phyloP scores from a whole-genome alignment of 129 eudicot species.

The Rutidosis leptorrhynchoides region DNA sequence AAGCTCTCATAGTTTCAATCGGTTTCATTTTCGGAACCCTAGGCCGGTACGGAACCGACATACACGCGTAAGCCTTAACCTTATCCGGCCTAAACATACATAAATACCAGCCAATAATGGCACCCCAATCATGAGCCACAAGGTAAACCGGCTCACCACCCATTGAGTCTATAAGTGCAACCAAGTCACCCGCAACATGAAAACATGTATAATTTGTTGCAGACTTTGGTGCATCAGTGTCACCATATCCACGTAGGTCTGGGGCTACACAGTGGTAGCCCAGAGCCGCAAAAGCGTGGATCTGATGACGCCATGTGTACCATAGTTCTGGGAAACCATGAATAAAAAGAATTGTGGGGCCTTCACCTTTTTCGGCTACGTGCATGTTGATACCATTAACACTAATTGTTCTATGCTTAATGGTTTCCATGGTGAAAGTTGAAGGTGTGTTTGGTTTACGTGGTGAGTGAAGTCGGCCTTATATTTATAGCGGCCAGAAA shows the following conservation, averaged over 20 bases:
- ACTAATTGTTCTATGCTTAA: slow-evolving; percentile 48
- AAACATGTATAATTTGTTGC: slow-evolving; percentile 47
- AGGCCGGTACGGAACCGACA: slow-evolving; percentile 69
- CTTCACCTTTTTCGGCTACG: slow-evolving; percentile 73
- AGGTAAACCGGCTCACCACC: slow-evolving; percentile 53
- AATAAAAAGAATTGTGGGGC: slow-evolving; percentile 61
- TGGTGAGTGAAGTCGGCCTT: slow-evolving; percentile 17
- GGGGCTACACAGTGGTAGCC: slow-evolving; percentile 88
- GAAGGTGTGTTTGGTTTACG: neutral
- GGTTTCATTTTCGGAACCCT: slow-evolving; percentile 71
- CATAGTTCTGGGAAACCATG: slow-evolving; percentile 94
- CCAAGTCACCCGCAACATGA: slow-evolving; percentile 68
- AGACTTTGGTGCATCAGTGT: slow-evolving; percentile 56
- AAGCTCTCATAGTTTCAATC: slow-evolving; percentile 39
- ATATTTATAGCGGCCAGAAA: neutral
- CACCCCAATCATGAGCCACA: slow-evolving; percentile 94
- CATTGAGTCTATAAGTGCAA: slow-evolving; percentile 56
- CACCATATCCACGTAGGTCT: slow-evolving; percentile 91
- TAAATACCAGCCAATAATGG: slow-evolving; percentile 71
- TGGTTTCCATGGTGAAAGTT: slow-evolving; percentile 48
- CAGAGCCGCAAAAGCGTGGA: slow-evolving; percentile 46
- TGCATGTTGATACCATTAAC: slow-evolving; percentile 84
- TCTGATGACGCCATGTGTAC: slow-evolving; percentile 94
- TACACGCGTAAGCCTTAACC: slow-evolving; percentile 56
- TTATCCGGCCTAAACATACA: slow-evolving; percentile 80